Conservation (phyloP, 768 basidiomycete genomes). For the Porphyrellus cyaneotinctus region DNA sequence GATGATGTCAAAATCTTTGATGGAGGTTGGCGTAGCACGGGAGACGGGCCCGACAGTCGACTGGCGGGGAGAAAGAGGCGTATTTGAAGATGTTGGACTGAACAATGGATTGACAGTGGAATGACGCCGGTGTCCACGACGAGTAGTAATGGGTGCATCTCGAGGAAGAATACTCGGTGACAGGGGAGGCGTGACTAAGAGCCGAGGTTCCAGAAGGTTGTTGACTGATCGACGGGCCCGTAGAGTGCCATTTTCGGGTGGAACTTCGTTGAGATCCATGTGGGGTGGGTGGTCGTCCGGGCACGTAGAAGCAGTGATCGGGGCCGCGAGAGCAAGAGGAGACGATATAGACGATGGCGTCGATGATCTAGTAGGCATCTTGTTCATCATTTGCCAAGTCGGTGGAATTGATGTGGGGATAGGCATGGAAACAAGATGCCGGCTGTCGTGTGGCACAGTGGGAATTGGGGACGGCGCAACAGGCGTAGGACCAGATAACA, state of each 20-base stretch:
- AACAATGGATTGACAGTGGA: slow-evolving; percentile 64
- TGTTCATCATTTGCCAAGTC: slow-evolving; percentile 38
- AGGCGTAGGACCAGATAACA: slow-evolving; percentile 61
- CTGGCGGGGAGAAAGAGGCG: slow-evolving; percentile 84
- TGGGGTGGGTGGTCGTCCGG: slow-evolving; percentile 58
- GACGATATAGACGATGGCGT: slow-evolving; percentile 88
- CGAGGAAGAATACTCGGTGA: slow-evolving; percentile 58
- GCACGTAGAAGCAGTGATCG: slow-evolving; percentile 68
- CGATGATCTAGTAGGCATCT: slow-evolving; percentile 72
- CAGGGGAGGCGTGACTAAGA: slow-evolving; percentile 69
- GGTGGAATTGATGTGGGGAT: slow-evolving; percentile 43
- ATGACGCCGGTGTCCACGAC: slow-evolving; percentile 64
- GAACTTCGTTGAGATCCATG: slow-evolving; percentile 61
- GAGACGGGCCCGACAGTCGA: slow-evolving; percentile 72
- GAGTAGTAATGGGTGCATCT: slow-evolving; percentile 41
- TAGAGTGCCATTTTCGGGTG: slow-evolving; percentile 39
- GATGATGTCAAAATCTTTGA: slow-evolving; percentile 99
- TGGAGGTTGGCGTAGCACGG: slow-evolving; percentile 81
- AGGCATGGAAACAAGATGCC: slow-evolving; percentile 31
- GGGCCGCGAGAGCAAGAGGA: slow-evolving; percentile 78
- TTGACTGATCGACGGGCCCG: slow-evolving; percentile 63
- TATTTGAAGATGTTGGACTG: slow-evolving; percentile 46
- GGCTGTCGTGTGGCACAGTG: slow-evolving; percentile 18
- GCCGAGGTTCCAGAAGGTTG: slow-evolving; percentile 61
- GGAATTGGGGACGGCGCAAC: slow-evolving; percentile 48